These are phyloP conservation scores for Elaeis oleifera DNA, from an alignment of 202 grass and related monocot species.

Conservation along the genomic window DNA sequence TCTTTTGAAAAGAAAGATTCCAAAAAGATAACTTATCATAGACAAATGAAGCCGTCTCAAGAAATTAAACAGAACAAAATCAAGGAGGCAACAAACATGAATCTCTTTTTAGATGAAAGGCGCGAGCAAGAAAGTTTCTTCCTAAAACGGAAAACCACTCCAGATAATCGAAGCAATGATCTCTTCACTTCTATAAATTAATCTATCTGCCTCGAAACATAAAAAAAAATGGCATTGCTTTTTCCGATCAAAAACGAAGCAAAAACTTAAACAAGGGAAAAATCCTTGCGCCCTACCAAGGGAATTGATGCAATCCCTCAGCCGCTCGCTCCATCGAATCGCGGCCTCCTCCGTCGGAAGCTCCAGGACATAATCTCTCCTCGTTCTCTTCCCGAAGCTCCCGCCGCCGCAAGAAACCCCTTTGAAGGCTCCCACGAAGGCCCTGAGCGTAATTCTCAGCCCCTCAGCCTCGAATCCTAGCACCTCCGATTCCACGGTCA, in stretches of 20 bases:
- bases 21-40: too few relatives aligned
- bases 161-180: too few relatives aligned
- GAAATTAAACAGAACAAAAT: too few relatives aligned
- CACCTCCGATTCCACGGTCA: slow-evolving; percentile 54
- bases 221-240: not conserved
- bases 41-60: too few relatives aligned
- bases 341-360: slow-evolving; percentile 51
- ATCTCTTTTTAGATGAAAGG: too few relatives aligned
- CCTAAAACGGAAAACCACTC: too few relatives aligned
- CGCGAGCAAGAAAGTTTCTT: too few relatives aligned
- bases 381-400: slow-evolving; percentile 28
- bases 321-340: slow-evolving; percentile 41
- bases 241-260: not conserved
- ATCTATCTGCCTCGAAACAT: too few relatives aligned
- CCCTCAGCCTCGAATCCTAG: slow-evolving; percentile 53
- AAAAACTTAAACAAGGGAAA: slow-evolving; percentile 11
- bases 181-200: too few relatives aligned
- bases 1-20: too few relatives aligned
- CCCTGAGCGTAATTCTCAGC: slow-evolving; percentile 29
- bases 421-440: slow-evolving; percentile 26
- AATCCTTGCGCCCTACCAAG: slow-evolving; percentile 36
- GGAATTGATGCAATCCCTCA: slow-evolving; percentile 43
- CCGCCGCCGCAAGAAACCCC: slow-evolving; percentile 20
- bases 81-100: too few relatives aligned
- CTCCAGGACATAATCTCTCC: slow-evolving; percentile 59